A percentile compares a stretch with the other conserved stretches of the same genome.
Conservation (phyloP, 208 protist genomes). For the Leishmania tropica region DNA sequence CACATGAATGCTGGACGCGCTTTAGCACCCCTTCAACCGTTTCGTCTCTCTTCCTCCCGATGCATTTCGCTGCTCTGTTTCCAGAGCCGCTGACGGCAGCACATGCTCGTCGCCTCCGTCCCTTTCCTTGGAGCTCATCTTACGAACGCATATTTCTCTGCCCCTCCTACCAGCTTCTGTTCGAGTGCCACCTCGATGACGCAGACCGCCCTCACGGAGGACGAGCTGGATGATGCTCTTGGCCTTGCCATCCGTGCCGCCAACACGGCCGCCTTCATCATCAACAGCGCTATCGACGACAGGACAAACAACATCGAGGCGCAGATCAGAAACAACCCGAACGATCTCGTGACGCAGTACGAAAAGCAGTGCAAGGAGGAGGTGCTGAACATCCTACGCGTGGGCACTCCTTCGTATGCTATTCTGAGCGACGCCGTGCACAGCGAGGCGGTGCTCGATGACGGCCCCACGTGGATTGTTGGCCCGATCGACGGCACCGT, state of each 20-base stretch:
- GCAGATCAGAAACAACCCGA: slow-evolving; percentile 45
- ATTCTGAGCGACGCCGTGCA: slow-evolving; percentile 73
- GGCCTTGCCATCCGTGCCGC: slow-evolving; percentile 67
- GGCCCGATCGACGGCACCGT: slow-evolving; percentile 82
- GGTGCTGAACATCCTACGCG: slow-evolving; percentile 62
- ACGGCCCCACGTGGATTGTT: slow-evolving; percentile 84
- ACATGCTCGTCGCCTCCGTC: neutral
- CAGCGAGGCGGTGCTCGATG: slow-evolving; percentile 34
- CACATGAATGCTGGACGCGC: neutral
- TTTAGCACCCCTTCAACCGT: neutral
- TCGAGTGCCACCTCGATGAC: slow-evolving; percentile 10
- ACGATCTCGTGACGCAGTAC: slow-evolving; percentile 75
- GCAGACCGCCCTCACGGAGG: slow-evolving; percentile 36
- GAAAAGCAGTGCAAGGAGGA: slow-evolving; percentile 83
- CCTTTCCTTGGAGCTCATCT: neutral
- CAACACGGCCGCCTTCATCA: slow-evolving; percentile 53
- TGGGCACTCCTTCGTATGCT: slow-evolving; percentile 57
- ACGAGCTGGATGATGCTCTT: slow-evolving; percentile 63
- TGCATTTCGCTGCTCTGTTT: neutral
- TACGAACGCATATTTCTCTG: neutral
- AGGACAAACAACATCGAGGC: slow-evolving; percentile 29
- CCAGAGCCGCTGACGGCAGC: neutral
- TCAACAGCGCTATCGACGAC: slow-evolving; percentile 71
- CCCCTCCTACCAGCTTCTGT: neutral
- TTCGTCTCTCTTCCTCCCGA: slow-evolving; percentile 7